phyloP scores from a whole-genome alignment of 1,139 yeast species.

The Diutina pseudorugosa region DNA sequence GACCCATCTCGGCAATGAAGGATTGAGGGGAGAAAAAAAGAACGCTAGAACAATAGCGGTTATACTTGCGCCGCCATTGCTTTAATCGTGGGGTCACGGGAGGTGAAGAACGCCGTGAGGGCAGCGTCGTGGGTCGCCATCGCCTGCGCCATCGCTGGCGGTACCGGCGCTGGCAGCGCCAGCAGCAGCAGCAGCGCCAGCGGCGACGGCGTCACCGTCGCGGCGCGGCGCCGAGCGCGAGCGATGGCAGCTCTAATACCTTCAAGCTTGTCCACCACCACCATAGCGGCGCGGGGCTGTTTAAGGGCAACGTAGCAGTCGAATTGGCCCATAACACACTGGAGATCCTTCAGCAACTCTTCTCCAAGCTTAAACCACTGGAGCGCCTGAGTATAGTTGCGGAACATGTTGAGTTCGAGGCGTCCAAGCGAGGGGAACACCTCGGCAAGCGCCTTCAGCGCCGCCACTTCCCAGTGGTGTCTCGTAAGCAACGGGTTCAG shows the following conservation, averaged over 20 bases:
- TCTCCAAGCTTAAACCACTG: slow-evolving; percentile 83
- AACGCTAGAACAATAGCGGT: background rate
- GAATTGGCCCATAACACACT: slow-evolving; percentile 65
- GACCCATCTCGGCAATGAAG: too few species aligned
- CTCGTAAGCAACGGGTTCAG: slow-evolving; percentile 48
- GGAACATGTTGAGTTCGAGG: slow-evolving; percentile 57
- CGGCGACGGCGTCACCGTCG: background rate
- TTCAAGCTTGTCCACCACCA: background rate
- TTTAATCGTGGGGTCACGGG: background rate
- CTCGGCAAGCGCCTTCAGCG: slow-evolving; percentile 65
- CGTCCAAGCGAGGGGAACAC: slow-evolving; percentile 70
- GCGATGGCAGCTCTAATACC: background rate
- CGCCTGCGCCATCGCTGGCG: background rate
- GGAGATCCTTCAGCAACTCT: slow-evolving; percentile 43
- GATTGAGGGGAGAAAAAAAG: too few species aligned
- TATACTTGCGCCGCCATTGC: background rate
- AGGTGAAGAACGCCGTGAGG: background rate
- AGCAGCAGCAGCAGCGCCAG: too few species aligned
- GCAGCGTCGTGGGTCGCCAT: background rate
- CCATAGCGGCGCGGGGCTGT: slow-evolving; percentile 17
- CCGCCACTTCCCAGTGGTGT: slow-evolving; percentile 65
- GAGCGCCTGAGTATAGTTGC: slow-evolving; percentile 39
- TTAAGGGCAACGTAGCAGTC: slow-evolving; percentile 33
- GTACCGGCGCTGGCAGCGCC: background rate
- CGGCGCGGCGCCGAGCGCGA: background rate